Conservation (phyloP, 805 yeast species). For the Schizosaccharomyces cryophilus region DNA sequence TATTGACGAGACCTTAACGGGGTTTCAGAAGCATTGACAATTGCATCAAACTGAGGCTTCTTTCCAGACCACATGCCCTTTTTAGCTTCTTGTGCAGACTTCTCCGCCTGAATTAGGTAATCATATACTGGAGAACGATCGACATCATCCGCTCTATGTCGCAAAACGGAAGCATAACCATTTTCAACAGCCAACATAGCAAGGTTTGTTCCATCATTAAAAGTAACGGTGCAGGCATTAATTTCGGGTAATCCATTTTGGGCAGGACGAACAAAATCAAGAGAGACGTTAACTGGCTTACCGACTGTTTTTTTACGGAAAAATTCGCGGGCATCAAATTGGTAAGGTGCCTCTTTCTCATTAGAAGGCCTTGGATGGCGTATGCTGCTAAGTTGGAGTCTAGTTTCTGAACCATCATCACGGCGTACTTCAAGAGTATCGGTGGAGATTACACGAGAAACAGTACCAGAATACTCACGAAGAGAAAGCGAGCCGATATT, state of each 20-base stretch:
- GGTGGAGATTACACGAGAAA: slow-evolving; percentile 37
- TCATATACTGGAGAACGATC: slow-evolving; percentile 63
- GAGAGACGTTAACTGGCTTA: slow-evolving; percentile 32
- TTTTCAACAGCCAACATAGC: slow-evolving; percentile 32
- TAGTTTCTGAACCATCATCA: slow-evolving; percentile 20
- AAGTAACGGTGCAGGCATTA: slow-evolving; percentile 34
- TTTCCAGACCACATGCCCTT: slow-evolving; percentile 39
- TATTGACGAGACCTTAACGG: slow-evolving; percentile 49
- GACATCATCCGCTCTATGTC: slow-evolving; percentile 43
- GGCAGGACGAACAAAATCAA: slow-evolving; percentile 41
- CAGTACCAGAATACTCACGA: slow-evolving; percentile 28
- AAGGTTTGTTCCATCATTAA: slow-evolving; percentile 29
- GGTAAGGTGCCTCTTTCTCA: slow-evolving; percentile 28
- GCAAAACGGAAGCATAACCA: slow-evolving; percentile 58
- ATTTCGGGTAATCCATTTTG: slow-evolving; percentile 39
- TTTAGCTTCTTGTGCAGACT: slow-evolving; percentile 28
- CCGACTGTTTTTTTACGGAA: slow-evolving; percentile 48
- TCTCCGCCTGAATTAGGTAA: slow-evolving; percentile 42
- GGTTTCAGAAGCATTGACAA: slow-evolving; percentile 61
- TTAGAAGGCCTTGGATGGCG: slow-evolving; percentile 52
- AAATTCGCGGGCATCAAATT: slow-evolving; percentile 46
- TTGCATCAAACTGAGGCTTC: slow-evolving; percentile 25
- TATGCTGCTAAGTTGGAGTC: slow-evolving; percentile 54
- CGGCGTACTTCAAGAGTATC: slow-evolving; percentile 36
- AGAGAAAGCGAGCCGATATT: slow-evolving; percentile 11